These are phyloP conservation scores for Blastobotrys arbuscula DNA, from an alignment of 1,139 yeast genomes.

Conservation along the genomic window DNA sequence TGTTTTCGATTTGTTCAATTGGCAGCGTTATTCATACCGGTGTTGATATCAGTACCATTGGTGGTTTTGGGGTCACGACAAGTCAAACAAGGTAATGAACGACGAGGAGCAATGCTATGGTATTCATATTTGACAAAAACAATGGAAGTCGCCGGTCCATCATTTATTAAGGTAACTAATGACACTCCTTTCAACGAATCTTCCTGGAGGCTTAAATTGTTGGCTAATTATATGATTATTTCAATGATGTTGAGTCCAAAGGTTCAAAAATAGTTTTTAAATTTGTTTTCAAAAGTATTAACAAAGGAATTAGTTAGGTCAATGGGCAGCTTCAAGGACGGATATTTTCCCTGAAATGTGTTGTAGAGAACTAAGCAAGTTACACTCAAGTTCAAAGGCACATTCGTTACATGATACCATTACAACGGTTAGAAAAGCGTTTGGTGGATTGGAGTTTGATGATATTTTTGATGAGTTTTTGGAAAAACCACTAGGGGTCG, in stretches of 20 bases:
- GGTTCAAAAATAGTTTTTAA: not conserved
- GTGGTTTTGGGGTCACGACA: slow-evolving; percentile 52
- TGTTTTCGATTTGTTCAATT: slow-evolving; percentile 64
- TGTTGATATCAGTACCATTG: slow-evolving; percentile 59
- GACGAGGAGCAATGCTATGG: slow-evolving; percentile 69
- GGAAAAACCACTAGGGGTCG: slow-evolving; percentile 80
- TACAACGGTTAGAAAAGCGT: slow-evolving; percentile 52
- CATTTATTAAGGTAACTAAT: slow-evolving; percentile 60
- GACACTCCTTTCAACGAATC: slow-evolving; percentile 15
- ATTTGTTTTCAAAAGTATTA: not conserved
- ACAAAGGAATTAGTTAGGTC: slow-evolving; percentile 53
- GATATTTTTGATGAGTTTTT: slow-evolving; percentile 79
- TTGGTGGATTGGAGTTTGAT: slow-evolving; percentile 54
- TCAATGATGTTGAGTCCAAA: not conserved
- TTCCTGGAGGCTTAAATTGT: slow-evolving; percentile 10
- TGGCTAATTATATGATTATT: not conserved
- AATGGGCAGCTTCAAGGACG: slow-evolving; percentile 99
- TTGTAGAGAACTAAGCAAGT: slow-evolving; percentile 67
- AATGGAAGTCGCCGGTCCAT: slow-evolving; percentile 86
- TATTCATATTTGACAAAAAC: slow-evolving; percentile 58
- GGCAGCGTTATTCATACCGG: slow-evolving; percentile 62
- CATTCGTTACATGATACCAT: slow-evolving; percentile 65
- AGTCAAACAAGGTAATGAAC: slow-evolving; percentile 35
- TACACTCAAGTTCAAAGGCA: slow-evolving; percentile 78
- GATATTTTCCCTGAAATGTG: slow-evolving; percentile 80